Conservation (phyloP, 2,329 filamentous ascomycete genomes). For the Dactylellina drechsleri region DNA sequence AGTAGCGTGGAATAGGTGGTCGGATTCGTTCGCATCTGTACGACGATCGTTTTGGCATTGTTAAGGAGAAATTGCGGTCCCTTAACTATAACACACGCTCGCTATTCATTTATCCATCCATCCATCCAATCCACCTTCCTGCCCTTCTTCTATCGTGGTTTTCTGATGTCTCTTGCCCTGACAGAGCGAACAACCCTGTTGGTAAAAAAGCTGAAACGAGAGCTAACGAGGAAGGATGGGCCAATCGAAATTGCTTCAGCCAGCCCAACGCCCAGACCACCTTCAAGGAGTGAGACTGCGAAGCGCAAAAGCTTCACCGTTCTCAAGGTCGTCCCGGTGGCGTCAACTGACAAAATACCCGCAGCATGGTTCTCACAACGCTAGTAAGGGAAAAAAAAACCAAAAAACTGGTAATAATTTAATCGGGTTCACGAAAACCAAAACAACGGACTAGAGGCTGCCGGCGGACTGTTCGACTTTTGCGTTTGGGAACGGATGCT, state of each 20-base stretch:
- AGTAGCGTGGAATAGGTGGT: background rate
- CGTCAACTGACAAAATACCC: slow-evolving; percentile 50
- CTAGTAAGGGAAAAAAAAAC: no score
- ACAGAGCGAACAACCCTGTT: slow-evolving; percentile 22
- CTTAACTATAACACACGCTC: background rate
- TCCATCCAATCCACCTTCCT: slow-evolving; percentile 1
- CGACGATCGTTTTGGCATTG: slow-evolving; percentile 45
- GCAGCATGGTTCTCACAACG: slow-evolving; percentile 11
- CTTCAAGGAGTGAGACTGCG: background rate
- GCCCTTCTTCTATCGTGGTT: slow-evolving; percentile 31
- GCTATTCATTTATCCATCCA: slow-evolving; percentile 5
- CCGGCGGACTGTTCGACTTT: no score
- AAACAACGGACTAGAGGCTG: no score
- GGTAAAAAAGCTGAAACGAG: slow-evolving; percentile 48
- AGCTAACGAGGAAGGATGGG: slow-evolving; percentile 38
- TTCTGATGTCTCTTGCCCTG: slow-evolving; percentile 24
- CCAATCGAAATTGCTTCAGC: slow-evolving; percentile 37
- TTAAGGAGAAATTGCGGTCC: slow-evolving; percentile 25
- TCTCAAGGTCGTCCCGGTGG: slow-evolving; percentile 14
- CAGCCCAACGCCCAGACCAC: background rate
- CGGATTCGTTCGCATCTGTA: slow-evolving; percentile 7
- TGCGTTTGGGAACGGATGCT: no score
- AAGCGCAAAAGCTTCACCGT: no score
- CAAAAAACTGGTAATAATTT: no score
- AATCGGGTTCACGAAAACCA: no score